These are phyloP conservation scores for Lachnellula occidentalis DNA, from an alignment of 2,329 filamentous ascomycete species.

Conservation along the genomic window DNA sequence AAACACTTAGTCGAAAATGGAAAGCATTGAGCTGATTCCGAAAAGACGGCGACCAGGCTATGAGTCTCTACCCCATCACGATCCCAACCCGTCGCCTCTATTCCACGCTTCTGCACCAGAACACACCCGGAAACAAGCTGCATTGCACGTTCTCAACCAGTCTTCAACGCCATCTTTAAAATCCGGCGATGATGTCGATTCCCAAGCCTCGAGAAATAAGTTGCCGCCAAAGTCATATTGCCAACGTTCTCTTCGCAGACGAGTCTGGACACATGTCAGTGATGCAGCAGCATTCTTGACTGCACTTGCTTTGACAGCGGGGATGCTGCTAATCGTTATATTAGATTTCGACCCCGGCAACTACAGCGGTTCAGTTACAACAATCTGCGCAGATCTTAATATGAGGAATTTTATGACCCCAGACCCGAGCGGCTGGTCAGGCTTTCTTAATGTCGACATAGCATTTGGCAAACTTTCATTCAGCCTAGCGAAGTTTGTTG, in stretches of 20 bases:
- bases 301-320: neutral
- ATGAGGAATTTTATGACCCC: too few relatives aligned
- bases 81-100: too few relatives aligned
- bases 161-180: neutral
- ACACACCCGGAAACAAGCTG: too few relatives aligned
- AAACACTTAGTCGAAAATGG: too few relatives aligned
- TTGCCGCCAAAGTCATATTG: neutral
- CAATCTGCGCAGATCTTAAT: neutral
- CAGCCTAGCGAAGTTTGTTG: conserved; percentile 4
- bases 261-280: neutral
- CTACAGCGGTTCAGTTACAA: neutral
- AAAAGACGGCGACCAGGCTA: too few relatives aligned
- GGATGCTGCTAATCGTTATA: too few relatives aligned
- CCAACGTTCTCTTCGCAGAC: neutral
- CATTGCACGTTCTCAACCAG: too few relatives aligned
- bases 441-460: neutral
- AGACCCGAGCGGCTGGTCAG: too few relatives aligned
- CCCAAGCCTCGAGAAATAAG: neutral
- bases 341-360: too few relatives aligned
- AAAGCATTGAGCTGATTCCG: too few relatives aligned
- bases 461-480: conserved; percentile 1
- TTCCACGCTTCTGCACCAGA: too few relatives aligned
- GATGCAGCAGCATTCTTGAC: neutral
- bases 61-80: too few relatives aligned
- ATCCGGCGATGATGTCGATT: neutral